Evolutionary conservation across 2,329 filamentous ascomycete species (phyloP).

Genomic region (Leptosphaerulina australis): DNA sequence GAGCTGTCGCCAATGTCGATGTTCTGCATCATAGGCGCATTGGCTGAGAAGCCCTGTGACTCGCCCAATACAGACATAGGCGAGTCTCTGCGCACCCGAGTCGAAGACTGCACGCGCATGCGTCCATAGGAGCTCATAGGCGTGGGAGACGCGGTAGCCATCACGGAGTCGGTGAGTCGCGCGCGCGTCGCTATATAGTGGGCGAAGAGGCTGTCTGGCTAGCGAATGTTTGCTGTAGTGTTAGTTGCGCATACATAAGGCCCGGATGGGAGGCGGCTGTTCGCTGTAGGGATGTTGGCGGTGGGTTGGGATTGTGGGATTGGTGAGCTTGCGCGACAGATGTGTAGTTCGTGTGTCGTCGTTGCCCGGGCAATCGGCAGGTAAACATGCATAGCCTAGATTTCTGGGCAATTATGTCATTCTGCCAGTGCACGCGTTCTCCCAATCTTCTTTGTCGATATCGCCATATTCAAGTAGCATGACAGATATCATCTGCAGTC

Average conservation of each 20-base stretch:
- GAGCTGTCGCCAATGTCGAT: conserved; percentile 78
- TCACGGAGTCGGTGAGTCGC: conserved; percentile 27
- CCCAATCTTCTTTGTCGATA: background rate
- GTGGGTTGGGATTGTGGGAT: conserved; percentile 26
- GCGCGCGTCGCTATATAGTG: conserved; percentile 31
- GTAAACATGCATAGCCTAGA: conserved; percentile 14
- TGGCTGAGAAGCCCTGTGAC: conserved; percentile 53
- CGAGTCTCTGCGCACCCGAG: conserved; percentile 52
- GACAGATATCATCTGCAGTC: background rate
- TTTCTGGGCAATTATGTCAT: conserved; percentile 12
- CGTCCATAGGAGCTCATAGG: conserved; percentile 50
- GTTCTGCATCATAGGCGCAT: conserved; percentile 55
- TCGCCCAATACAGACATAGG: conserved; percentile 54
- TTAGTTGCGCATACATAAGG: conserved; percentile 50
- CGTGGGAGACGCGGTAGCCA: conserved; percentile 50
- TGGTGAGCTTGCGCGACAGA: conserved; percentile 6
- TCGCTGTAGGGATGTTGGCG: conserved; percentile 46
- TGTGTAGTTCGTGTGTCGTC: conserved; percentile 14
- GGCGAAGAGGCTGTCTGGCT: conserved; percentile 34
- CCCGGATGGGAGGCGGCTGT: conserved; percentile 37
- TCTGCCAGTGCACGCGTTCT: no score
- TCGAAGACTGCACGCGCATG: conserved; percentile 45
- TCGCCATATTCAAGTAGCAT: background rate
- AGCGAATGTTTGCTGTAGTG: conserved; percentile 48
- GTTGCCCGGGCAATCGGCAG: conserved; percentile 10